phyloP scores from a whole-genome alignment of 176 grass and related monocot genomes.

The barley (Hordeum vulgare) region DNA sequence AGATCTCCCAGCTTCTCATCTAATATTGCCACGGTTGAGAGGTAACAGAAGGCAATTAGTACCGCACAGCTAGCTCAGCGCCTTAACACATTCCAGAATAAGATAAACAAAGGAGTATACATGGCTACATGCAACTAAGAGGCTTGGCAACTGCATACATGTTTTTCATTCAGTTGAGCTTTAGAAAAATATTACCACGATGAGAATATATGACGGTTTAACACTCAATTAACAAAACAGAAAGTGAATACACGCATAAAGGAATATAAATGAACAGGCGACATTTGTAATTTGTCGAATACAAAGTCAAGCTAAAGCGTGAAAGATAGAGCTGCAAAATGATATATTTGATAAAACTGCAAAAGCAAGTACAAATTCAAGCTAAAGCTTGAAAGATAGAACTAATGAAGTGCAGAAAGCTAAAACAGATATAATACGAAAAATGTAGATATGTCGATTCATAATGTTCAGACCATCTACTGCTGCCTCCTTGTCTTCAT shows the following conservation, averaged over 20 bases:
- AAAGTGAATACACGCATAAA: background rate
- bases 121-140: background rate
- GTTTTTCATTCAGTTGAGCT: background rate
- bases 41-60: conserved; percentile 1
- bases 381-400: no score
- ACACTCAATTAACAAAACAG: background rate
- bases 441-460: conserved; percentile 9
- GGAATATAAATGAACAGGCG: background rate
- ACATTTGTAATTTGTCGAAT: conserved; percentile 10
- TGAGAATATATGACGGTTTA: background rate
- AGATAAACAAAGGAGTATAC: background rate
- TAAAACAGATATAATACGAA: background rate
- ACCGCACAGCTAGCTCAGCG: background rate
- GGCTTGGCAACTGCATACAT: background rate
- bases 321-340: no score
- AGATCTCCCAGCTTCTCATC: conserved; percentile 29
- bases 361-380: no score
- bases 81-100: background rate
- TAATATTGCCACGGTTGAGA: conserved; percentile 15
- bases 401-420: conserved; percentile 8
- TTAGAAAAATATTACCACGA: background rate
- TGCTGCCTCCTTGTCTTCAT: conserved; percentile 44
- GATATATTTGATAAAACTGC: background rate
- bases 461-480: conserved; percentile 46
- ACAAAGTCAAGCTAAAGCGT: background rate